Conservation (phyloP, 164 flowering plant species). For the Amborella trichopoda region DNA sequence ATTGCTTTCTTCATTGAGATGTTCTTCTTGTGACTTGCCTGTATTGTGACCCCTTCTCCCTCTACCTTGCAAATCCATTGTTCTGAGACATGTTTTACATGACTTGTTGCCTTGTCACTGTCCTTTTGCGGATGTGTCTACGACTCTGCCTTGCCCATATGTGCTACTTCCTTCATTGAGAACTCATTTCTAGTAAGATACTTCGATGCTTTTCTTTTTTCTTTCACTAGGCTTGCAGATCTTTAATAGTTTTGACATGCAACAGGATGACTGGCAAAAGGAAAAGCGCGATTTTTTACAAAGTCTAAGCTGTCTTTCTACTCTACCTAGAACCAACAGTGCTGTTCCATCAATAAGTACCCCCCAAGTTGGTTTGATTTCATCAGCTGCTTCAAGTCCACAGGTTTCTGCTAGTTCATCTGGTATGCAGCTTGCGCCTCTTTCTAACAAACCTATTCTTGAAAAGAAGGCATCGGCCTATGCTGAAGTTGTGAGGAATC, state of each 20-base stretch:
- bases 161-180: too few relatives aligned
- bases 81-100: too few relatives aligned
- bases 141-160: too few relatives aligned
- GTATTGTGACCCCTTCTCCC: too few relatives aligned
- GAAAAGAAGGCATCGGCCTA: slow-evolving; percentile 75
- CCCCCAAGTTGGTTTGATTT: slow-evolving; percentile 35
- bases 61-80: too few relatives aligned
- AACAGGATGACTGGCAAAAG: slow-evolving; percentile 96
- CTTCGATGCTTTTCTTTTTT: too few relatives aligned
- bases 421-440: slow-evolving; percentile 38
- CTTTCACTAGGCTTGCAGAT: too few relatives aligned
- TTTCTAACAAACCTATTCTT: slow-evolving; percentile 38
- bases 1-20: too few relatives aligned
- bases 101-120: too few relatives aligned
- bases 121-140: too few relatives aligned
- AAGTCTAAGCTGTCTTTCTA: slow-evolving; percentile 77
- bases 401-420: slow-evolving; percentile 35
- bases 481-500: slow-evolving; percentile 64
- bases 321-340: slow-evolving; percentile 55
- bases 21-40: too few relatives aligned
- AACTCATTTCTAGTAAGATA: too few relatives aligned
- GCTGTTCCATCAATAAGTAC: slow-evolving; percentile 24
- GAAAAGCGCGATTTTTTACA: slow-evolving; percentile 86
- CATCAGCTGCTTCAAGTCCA: slow-evolving; percentile 36
- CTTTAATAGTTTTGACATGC: slow-evolving; percentile 4